Conservation (phyloP, 1,284 basidiomycete species). For the Amylostereum chailletii region DNA sequence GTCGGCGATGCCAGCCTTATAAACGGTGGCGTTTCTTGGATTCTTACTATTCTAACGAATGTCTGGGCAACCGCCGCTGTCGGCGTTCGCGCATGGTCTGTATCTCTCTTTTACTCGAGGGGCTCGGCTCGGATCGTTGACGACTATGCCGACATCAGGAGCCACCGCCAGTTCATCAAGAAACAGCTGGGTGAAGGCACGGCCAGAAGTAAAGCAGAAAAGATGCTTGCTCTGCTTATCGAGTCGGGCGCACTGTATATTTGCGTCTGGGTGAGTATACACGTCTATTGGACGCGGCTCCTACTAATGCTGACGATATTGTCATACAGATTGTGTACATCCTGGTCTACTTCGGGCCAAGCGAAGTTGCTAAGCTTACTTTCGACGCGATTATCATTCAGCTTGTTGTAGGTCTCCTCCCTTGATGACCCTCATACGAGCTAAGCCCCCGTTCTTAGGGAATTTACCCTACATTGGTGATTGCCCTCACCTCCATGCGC, state of each 20-base stretch:
- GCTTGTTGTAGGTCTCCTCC: too few relatives aligned
- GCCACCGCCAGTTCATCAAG: neutral
- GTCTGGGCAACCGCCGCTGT: constrained; percentile 4
- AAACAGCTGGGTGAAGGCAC: neutral
- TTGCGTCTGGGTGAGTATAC: constrained; percentile 3
- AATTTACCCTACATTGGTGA: too few relatives aligned
- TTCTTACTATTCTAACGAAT: constrained; percentile 1
- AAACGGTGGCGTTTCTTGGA: neutral
- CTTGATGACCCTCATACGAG: too few relatives aligned
- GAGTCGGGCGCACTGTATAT: constrained; percentile 8
- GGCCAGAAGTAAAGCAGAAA: neutral
- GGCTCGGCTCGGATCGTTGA: neutral
- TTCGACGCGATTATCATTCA: too few relatives aligned
- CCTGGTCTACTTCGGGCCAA: too few relatives aligned
- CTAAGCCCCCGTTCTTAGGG: too few relatives aligned
- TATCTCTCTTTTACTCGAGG: neutral
- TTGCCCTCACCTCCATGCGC: too few relatives aligned
- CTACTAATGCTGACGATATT: too few relatives aligned
- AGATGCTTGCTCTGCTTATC: constrained; percentile 4
- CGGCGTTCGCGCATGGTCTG: constrained; percentile 2
- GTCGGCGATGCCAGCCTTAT: too few relatives aligned
- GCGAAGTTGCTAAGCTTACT: too few relatives aligned
- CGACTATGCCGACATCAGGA: neutral
- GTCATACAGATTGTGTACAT: too few relatives aligned
- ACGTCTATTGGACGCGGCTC: too few relatives aligned